Percentiles rank a stretch among this genome's conserved stretches.
These are phyloP conservation scores for Gastrodia elata DNA, from an alignment of 106 monocot species.

Conservation along the genomic window DNA sequence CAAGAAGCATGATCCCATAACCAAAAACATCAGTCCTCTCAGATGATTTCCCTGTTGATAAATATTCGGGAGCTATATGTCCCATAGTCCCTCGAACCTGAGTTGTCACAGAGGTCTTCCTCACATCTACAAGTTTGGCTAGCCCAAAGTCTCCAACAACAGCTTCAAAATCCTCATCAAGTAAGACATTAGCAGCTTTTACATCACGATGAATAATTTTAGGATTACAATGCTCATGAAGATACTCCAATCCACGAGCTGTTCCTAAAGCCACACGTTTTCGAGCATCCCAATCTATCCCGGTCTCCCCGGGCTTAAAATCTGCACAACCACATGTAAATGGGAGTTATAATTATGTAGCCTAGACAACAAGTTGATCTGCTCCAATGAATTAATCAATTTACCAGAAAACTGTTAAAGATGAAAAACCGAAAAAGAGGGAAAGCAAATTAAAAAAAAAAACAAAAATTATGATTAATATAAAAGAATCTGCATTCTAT, in stretches of 20 bases:
- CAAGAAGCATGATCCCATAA: conserved; percentile 70
- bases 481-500: not conserved
- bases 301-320: conserved; percentile 66
- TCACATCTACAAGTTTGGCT: conserved; percentile 64
- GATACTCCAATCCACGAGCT: conserved; percentile 86
- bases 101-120: conserved; percentile 66
- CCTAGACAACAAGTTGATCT: not conserved
- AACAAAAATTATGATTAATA: not conserved
- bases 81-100: conserved; percentile 80
- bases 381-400: not conserved
- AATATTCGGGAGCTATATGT: conserved; percentile 72
- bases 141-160: conserved; percentile 78
- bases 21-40: conserved; percentile 77
- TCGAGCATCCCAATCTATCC: conserved; percentile 71
- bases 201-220: conserved; percentile 82
- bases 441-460: not conserved
- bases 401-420: not conserved
- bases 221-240: conserved; percentile 74
- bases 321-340: conserved; percentile 31
- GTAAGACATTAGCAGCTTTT: conserved; percentile 72
- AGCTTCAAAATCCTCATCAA: conserved; percentile 70
- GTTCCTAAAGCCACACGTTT: conserved; percentile 79
- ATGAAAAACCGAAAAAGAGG: not conserved
- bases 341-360: not conserved
- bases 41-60: conserved; percentile 67